phyloP scores from a whole-genome alignment of 2,329 filamentous ascomycete genomes.

The Trichophyton simii region DNA sequence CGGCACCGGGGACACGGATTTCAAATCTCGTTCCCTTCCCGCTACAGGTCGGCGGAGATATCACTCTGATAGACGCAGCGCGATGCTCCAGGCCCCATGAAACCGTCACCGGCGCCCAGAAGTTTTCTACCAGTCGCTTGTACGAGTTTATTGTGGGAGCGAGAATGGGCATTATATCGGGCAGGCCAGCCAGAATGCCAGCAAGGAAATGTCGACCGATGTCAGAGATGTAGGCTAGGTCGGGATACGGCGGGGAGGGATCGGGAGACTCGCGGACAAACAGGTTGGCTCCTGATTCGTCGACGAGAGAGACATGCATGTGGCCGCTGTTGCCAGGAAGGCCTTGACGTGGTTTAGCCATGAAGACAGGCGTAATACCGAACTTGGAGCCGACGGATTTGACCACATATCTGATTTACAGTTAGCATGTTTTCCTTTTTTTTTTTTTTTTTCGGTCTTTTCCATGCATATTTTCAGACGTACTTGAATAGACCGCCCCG shows the following conservation, averaged over 20 bases:
- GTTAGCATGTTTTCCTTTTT: not conserved
- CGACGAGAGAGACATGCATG: slow-evolving; percentile 83
- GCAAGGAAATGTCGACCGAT: slow-evolving; percentile 87
- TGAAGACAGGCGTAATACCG: slow-evolving; percentile 93
- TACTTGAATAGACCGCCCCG: slow-evolving; percentile 86
- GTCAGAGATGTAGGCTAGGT: slow-evolving; percentile 71
- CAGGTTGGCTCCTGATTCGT: slow-evolving; percentile 68
- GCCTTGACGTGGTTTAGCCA: slow-evolving; percentile 89
- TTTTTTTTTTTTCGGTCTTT: slow-evolving; percentile 1
- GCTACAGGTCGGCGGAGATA: slow-evolving; percentile 75
- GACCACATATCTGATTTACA: slow-evolving; percentile 54
- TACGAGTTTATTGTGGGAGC: slow-evolving; percentile 96
- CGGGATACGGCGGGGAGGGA: slow-evolving; percentile 55
- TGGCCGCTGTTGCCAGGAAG: slow-evolving; percentile 92
- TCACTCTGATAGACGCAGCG: slow-evolving; percentile 78
- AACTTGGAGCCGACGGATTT: slow-evolving; percentile 78
- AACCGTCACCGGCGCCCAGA: slow-evolving; percentile 96
- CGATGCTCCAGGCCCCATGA: slow-evolving; percentile 96
- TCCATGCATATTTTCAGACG: not conserved
- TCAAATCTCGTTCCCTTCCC: slow-evolving; percentile 83
- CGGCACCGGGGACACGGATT: slow-evolving; percentile 84
- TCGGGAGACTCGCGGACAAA: slow-evolving; percentile 64
- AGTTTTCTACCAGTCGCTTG: slow-evolving; percentile 95
- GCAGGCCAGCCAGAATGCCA: slow-evolving; percentile 73
- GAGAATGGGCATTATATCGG: slow-evolving; percentile 89